Base-by-base conservation (phyloP, 768 basidiomycete species). In the Guyanaporus albipodus region DNA sequence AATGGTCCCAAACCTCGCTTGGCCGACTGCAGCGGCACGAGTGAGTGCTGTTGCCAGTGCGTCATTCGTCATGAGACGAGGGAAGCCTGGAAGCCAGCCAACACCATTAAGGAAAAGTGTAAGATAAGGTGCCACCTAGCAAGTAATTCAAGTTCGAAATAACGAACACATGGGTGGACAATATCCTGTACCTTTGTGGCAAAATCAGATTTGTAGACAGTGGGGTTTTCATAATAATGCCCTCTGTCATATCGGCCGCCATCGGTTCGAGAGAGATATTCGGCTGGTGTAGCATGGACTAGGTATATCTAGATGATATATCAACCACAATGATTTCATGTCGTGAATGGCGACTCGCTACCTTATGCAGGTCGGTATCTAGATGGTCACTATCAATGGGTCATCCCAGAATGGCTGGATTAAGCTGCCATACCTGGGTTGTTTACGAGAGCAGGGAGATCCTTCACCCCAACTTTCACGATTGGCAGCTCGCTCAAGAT, bases 21-120 rank as follows among this genome's bases (percentile, higher is more conserved):
- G 73, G 7, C 78, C 77, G 2, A 84, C 56, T 8, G 69, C 61
- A 31, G 71, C 70, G 0, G 80, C 84, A 4, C 66, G 70, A 27
- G 67, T 51, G 7, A 84, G 72, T 0, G 82, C 76, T 2, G 64
- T 61, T 0, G 67, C 61, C 8, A 93, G 70, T 52, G 87, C 81
- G 0, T 72, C 70, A 17, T 76, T 87, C 1, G 79, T 78, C 78
- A 95, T 84, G 4, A 94, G 68, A 6, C 88, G 78, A 18, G 93
- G 93, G 67, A 79, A 94, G 0, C 73, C 76, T 0, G 79, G 75
- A 5, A 81, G 71, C 92, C 93, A 95, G 24, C 91, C 91, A 0
- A 84, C 78, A 12, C 91, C 93, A 57, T 96, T 91, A 41, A 95
- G 71, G 50, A 95, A 76, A 7, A 94, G 76, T 0, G 88, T 90